Conservation (phyloP, 2,329 filamentous ascomycete species). For the Colletotrichum gigasporum region DNA sequence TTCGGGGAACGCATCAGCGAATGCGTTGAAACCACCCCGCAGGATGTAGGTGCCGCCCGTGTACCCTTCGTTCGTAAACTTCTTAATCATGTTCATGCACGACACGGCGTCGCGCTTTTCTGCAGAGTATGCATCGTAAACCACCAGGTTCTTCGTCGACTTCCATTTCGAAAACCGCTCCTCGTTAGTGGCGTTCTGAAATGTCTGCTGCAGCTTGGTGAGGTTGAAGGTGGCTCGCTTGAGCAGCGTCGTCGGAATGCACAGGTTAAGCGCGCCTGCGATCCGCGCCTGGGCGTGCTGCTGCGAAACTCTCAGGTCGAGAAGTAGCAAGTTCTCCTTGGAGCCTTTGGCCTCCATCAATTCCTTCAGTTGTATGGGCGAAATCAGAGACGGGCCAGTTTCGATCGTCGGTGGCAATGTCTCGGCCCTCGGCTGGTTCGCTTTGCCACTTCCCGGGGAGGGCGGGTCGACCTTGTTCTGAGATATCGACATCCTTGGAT, state of each 20-base stretch:
- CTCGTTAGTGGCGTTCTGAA: conserved; percentile 76
- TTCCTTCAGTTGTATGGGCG: conserved; percentile 62
- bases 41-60: conserved; percentile 78
- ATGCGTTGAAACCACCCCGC: conserved; percentile 82
- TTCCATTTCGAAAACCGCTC: conserved; percentile 81
- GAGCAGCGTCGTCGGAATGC: conserved; percentile 92
- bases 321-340: conserved; percentile 66
- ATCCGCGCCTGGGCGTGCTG: conserved; percentile 82
- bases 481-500: conserved; percentile 64
- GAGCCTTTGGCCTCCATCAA: conserved; percentile 56
- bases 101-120: conserved; percentile 83
- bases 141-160: conserved; percentile 78
- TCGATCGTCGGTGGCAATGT: conserved; percentile 64
- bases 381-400: conserved; percentile 60
- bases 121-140: conserved; percentile 83
- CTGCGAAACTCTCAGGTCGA: conserved; percentile 89
- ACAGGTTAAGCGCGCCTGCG: conserved; percentile 85
- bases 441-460: conserved; percentile 36
- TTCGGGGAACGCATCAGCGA: conserved; percentile 72
- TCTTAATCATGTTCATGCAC: conserved; percentile 89
- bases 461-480: conserved; percentile 55
- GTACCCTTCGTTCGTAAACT: conserved; percentile 89
- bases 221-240: conserved; percentile 93
- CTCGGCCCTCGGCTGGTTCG: conserved; percentile 50
- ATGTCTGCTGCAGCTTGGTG: conserved; percentile 86